These are phyloP conservation scores for Sporothrix euskadiensis DNA, from an alignment of 2,329 filamentous ascomycete species.

Conservation along the genomic window DNA sequence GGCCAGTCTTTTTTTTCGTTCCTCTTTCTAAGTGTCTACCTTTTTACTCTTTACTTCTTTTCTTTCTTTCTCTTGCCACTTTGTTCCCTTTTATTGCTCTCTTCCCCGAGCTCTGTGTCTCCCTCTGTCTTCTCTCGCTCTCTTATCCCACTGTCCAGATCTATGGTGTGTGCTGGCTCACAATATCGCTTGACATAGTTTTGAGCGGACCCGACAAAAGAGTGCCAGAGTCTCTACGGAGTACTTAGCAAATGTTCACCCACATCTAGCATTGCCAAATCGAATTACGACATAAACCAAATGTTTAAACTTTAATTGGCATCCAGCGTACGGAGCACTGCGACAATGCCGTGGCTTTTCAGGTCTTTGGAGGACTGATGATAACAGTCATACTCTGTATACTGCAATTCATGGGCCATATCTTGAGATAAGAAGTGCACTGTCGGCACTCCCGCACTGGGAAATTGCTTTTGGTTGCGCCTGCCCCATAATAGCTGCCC, in stretches of 20 bases:
- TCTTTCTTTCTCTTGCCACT: slow-evolving; percentile 1
- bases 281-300: neutral
- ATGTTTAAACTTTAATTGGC: neutral
- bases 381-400: neutral
- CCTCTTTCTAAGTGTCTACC: neutral
- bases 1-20: neutral
- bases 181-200: neutral
- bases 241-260: neutral
- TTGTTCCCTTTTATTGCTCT: slow-evolving; percentile 16
- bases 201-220: neutral
- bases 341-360: neutral
- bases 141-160: neutral
- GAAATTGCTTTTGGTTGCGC: neutral
- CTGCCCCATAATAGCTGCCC: neutral
- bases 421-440: neutral
- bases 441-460: neutral
- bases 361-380: neutral
- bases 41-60: slow-evolving; percentile 20
- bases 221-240: neutral
- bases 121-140: neutral
- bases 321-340: neutral
- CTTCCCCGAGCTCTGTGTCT: neutral
- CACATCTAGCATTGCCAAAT: neutral
- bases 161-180: slow-evolving; percentile 10
- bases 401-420: neutral